A percentile compares a stretch with the other conserved stretches of the same genome.
phyloP scores from a whole-genome alignment of 192 early-diverging fungal genomes.

The Coemansia sp. region DNA sequence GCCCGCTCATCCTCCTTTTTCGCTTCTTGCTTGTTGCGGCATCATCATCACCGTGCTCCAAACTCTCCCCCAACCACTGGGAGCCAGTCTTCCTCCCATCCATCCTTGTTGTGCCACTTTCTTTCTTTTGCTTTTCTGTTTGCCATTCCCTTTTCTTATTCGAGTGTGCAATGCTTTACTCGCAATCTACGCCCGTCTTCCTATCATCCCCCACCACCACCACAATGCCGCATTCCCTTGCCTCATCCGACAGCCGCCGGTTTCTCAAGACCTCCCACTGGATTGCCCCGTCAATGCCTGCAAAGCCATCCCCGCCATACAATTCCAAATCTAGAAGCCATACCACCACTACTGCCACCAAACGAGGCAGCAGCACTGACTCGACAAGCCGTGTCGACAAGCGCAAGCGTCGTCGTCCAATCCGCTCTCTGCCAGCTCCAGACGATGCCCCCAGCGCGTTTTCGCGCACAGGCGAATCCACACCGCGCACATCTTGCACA shows the following conservation, averaged over 20 bases:
- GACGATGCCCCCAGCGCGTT: neutral
- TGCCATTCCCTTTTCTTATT: neutral
- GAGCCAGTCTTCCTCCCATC: neutral
- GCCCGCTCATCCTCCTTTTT: neutral
- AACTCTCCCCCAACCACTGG: neutral
- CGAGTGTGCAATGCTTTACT: constrained; percentile 1
- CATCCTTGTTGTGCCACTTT: neutral
- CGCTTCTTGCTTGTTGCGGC: neutral
- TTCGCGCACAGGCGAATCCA: neutral
- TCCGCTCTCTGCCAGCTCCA: constrained; percentile 23
- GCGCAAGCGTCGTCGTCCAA: constrained; percentile 41
- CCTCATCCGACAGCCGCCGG: neutral
- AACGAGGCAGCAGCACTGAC: neutral
- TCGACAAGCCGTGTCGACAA: constrained; percentile 27
- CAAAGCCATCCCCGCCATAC: neutral
- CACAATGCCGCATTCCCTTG: constrained; percentile 4
- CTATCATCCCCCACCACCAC: neutral
- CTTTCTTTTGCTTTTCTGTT: constrained; percentile 7
- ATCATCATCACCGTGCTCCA: neutral
- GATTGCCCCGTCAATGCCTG: constrained; percentile 4
- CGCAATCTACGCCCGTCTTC: neutral
- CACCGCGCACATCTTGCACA: constrained; percentile 17
- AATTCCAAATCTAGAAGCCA: neutral
- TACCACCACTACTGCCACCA: neutral
- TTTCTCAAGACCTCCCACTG: constrained; percentile 3